Conservation (phyloP, 202 grass and related monocot species). For the Schoenoplectus triqueter region DNA sequence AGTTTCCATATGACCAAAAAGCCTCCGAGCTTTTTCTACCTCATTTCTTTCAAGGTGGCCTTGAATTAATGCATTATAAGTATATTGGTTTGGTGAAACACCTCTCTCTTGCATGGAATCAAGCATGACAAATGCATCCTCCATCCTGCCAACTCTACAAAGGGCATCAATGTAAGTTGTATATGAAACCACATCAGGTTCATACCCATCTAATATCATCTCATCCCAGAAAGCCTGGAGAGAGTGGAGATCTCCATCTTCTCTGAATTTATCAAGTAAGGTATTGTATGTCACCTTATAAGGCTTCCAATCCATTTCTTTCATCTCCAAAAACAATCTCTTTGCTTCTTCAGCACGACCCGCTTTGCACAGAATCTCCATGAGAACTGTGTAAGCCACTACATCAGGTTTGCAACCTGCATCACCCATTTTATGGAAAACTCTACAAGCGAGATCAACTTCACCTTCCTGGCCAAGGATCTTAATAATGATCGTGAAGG, state of each 20-base stretch:
- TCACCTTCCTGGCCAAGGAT: constrained; percentile 67
- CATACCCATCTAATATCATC: constrained; percentile 76
- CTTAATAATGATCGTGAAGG: constrained; percentile 90
- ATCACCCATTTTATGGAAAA: constrained; percentile 61
- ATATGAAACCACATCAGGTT: constrained; percentile 71
- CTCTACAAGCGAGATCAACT: constrained; percentile 57
- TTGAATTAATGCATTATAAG: constrained; percentile 80
- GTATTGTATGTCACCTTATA: constrained; percentile 82
- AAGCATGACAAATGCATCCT: constrained; percentile 66
- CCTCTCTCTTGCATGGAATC: constrained; percentile 71
- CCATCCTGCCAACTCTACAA: constrained; percentile 68
- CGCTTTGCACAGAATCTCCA: constrained; percentile 80
- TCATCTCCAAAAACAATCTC: constrained; percentile 88
- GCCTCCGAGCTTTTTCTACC: constrained; percentile 52
- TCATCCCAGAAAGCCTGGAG: constrained; percentile 68
- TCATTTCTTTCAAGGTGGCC: constrained; percentile 70
- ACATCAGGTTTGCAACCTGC: constrained; percentile 71
- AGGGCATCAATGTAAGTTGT: constrained; percentile 66
- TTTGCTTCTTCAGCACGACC: constrained; percentile 66
- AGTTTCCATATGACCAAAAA: constrained; percentile 74
- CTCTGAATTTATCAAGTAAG: constrained; percentile 80
- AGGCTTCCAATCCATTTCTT: constrained; percentile 73
- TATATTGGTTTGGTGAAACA: constrained; percentile 69
- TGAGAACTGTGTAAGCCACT: constrained; percentile 77
- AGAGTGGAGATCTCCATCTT: constrained; percentile 62